These are phyloP conservation scores for Aspergillus conjunctus DNA, from an alignment of 495 filamentous ascomycete species.

Conservation along the genomic window DNA sequence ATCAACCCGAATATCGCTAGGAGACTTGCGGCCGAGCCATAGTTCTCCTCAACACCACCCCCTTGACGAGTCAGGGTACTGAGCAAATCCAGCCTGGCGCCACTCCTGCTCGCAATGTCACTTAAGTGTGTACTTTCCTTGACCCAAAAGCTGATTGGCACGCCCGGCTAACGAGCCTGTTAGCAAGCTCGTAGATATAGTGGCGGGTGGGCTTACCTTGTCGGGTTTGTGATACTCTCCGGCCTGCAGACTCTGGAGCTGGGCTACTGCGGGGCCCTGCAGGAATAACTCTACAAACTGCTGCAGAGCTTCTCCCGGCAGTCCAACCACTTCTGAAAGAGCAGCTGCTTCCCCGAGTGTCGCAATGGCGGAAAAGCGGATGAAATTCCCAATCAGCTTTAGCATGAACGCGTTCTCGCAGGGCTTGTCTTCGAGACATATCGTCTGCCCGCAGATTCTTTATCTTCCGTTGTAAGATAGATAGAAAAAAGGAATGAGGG, in stretches of 20 bases:
- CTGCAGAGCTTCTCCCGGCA: not conserved
- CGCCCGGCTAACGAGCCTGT: not conserved
- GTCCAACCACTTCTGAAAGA: not conserved
- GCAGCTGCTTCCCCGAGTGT: not conserved
- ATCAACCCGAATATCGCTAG: conserved; percentile 3
- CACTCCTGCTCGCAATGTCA: not conserved
- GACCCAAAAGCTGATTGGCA: not conserved
- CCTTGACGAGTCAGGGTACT: not conserved
- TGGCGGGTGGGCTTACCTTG: not conserved
- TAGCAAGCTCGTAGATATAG: not conserved
- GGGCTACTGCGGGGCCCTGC: not conserved
- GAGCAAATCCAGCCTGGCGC: not conserved
- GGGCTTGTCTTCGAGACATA: not conserved
- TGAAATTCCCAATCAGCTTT: not conserved
- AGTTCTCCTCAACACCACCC: not conserved
- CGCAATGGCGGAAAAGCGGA: not conserved
- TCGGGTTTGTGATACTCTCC: not conserved
- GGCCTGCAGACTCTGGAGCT: not conserved
- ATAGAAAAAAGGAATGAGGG: too few species aligned
- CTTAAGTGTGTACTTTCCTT: not conserved
- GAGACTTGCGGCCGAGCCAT: not conserved
- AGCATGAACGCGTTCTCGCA: conserved; percentile 1
- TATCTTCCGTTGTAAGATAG: not conserved
- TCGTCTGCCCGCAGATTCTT: not conserved
- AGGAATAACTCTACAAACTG: not conserved